phyloP scores from a whole-genome alignment of 2,329 filamentous ascomycete genomes.

The Epichloe typhina region DNA sequence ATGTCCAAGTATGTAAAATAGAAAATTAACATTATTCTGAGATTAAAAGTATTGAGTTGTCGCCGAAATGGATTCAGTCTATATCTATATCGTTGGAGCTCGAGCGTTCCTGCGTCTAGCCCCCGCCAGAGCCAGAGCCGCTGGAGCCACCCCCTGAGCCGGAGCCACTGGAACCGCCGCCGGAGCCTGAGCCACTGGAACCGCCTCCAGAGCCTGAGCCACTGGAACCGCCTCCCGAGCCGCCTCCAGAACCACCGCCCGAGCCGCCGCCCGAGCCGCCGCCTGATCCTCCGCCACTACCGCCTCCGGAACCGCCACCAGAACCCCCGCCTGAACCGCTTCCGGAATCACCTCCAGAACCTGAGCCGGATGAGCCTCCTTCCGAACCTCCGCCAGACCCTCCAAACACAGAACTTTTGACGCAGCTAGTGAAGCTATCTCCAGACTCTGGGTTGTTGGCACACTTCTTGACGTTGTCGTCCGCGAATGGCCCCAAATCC shows the following conservation, averaged over 20 bases:
- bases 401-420: background rate
- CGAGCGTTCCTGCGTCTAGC: no score
- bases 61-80: no score
- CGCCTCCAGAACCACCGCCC: no score
- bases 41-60: no score
- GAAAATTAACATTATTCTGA: no score
- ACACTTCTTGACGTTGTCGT: background rate
- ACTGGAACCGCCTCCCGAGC: background rate
- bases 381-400: background rate
- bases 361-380: background rate
- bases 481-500: constrained; percentile 5
- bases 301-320: no score
- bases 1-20: no score
- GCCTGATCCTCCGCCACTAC: no score
- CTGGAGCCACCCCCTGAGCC: background rate
- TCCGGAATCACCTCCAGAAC: background rate
- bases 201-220: background rate
- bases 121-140: background rate
- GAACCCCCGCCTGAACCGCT: background rate
- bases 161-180: background rate
- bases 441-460: background rate
- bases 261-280: no score
- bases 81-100: no score
- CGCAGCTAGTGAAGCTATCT: background rate
- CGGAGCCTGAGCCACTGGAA: background rate